A percentile compares a stretch with the other conserved stretches of the same genome.
phyloP scores from a whole-genome alignment of 1,284 basidiomycete genomes.

The Afroboletus lepidellus region DNA sequence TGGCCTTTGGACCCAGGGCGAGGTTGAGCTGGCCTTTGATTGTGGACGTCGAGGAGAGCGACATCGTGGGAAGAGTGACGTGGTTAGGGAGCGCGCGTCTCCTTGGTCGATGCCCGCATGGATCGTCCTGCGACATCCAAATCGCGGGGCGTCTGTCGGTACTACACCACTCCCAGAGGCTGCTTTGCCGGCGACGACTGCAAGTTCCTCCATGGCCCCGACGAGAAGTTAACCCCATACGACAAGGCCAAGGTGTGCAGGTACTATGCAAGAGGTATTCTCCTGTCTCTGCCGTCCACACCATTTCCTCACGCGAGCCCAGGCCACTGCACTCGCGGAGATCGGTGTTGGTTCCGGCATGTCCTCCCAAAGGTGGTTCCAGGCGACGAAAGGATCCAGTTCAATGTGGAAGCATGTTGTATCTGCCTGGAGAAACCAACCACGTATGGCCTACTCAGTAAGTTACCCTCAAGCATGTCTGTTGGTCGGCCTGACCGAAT shows the following conservation, averaged over 20 bases:
- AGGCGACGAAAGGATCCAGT: conserved; percentile 25
- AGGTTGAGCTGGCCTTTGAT: conserved; percentile 65
- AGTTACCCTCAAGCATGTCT: conserved; percentile 16
- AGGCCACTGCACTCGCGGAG: conserved; percentile 68
- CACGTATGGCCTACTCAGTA: conserved; percentile 67
- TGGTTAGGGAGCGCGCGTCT: not conserved
- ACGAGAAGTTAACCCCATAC: conserved; percentile 57
- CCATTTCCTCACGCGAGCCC: not conserved
- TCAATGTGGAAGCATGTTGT: conserved; percentile 47
- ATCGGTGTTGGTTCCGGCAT: conserved; percentile 72
- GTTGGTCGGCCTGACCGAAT: conserved; percentile 11
- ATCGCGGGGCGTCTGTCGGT: conserved; percentile 61
- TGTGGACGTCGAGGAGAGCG: conserved; percentile 70
- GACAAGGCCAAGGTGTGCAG: conserved; percentile 67
- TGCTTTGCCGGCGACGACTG: conserved; percentile 64
- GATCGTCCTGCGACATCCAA: conserved; percentile 60
- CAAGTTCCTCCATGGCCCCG: conserved; percentile 67
- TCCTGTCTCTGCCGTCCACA: not conserved
- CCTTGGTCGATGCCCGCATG: conserved; percentile 30
- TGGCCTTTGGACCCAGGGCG: conserved; percentile 60
- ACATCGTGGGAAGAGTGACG: conserved; percentile 42
- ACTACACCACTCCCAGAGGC: conserved; percentile 57
- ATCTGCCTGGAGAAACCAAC: conserved; percentile 72
- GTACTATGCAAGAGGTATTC: conserved; percentile 57
- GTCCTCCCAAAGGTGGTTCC: conserved; percentile 29